Percentiles rank a stretch among this genome's conserved stretches.
Evolutionary conservation across 495 filamentous ascomycete genomes (phyloP).

Genomic region (Podospora sp.): DNA sequence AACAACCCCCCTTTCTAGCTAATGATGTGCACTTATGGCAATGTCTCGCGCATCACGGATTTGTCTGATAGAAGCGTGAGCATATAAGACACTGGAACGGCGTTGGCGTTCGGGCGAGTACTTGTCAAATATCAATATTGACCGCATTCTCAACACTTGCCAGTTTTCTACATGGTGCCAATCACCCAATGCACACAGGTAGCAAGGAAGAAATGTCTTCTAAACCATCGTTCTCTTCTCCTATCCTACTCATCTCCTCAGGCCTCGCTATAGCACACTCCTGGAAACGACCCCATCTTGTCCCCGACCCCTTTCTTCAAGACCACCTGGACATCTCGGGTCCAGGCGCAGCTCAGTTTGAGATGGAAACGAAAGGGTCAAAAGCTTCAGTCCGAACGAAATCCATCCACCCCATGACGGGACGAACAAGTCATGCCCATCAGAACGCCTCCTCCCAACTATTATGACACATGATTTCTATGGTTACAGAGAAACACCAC

Average conservation of each 20-base stretch:
- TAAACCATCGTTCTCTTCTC: not conserved
- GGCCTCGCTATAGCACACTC: not conserved
- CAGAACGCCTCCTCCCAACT: not conserved
- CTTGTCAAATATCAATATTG: not conserved
- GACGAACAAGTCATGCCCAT: not conserved
- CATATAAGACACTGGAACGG: not conserved
- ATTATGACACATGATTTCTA: conserved; percentile 2
- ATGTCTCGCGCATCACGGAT: not conserved
- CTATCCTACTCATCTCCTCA: not conserved
- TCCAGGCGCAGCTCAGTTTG: not conserved
- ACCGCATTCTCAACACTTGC: too few relatives aligned
- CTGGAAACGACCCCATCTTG: not conserved
- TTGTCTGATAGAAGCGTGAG: not conserved
- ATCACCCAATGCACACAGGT: not conserved
- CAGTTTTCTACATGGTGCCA: too few relatives aligned
- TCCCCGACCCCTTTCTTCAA: not conserved
- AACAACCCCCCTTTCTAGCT: not conserved
- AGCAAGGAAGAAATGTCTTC: not conserved
- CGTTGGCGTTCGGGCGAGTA: not conserved
- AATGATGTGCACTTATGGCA: not conserved
- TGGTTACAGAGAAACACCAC: not conserved
- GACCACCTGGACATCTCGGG: not conserved
- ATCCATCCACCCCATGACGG: not conserved
- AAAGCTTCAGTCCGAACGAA: not conserved
- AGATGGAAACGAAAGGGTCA: not conserved